These are phyloP conservation scores for Boletus huronensis DNA, from an alignment of 768 basidiomycete species.

Conservation along the genomic window DNA sequence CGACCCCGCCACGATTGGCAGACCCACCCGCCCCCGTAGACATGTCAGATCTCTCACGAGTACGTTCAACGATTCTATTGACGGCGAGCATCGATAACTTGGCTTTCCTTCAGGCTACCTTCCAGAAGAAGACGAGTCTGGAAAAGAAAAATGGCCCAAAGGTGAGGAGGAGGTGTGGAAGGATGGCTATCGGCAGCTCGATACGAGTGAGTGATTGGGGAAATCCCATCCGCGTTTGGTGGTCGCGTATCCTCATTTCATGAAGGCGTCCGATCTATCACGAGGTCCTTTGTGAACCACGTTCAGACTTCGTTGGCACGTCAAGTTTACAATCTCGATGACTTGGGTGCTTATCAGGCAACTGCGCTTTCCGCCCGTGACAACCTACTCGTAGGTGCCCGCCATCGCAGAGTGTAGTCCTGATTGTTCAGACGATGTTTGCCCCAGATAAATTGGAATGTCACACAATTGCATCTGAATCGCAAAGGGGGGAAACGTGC, in stretches of 20 bases:
- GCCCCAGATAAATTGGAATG: constrained; percentile 76
- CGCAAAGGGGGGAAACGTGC: constrained; percentile 85
- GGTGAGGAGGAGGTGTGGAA: constrained; percentile 80
- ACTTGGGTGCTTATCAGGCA: constrained; percentile 89
- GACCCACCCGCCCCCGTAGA: constrained; percentile 46
- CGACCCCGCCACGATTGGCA: constrained; percentile 65
- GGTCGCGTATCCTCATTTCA: constrained; percentile 1
- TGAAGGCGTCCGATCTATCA: constrained; percentile 58
- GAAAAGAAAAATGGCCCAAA: constrained; percentile 82
- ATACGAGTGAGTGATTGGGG: constrained; percentile 42
- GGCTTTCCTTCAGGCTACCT: constrained; percentile 59
- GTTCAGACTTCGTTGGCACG: constrained; percentile 89
- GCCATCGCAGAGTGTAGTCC: neutral
- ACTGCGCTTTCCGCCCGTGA: constrained; percentile 86
- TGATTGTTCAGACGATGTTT: neutral
- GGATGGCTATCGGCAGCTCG: constrained; percentile 51
- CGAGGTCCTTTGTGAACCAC: constrained; percentile 75
- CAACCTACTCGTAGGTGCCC: constrained; percentile 64
- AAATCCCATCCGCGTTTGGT: constrained; percentile 1
- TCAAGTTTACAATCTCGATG: constrained; percentile 84
- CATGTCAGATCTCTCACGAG: constrained; percentile 71
- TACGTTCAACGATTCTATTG: constrained; percentile 22
- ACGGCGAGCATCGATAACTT: neutral
- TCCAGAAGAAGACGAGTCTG: constrained; percentile 70
- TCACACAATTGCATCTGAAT: constrained; percentile 71